Evolutionary conservation across 371 early-diverging fungal species (phyloP), one percentile per base, ranked within the genome.

Genomic region (Mucor irregularis): DNA sequence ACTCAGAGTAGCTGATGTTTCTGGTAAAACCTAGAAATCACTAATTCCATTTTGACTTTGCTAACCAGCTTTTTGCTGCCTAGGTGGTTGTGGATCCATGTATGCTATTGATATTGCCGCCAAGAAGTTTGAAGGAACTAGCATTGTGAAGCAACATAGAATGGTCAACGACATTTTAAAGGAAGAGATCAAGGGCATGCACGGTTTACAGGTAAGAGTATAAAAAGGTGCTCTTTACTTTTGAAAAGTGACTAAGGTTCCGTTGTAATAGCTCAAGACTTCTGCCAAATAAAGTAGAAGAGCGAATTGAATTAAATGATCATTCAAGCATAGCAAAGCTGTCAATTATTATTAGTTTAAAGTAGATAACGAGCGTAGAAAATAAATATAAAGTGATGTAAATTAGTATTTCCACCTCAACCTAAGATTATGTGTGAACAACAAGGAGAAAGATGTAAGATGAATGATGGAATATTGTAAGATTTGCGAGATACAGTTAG

Each of bases 51-150:
- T 28, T 39, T 44, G 35, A 40, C 6, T 58, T n/a, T n/a, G n/a
- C n/a, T n/a, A n/a, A n/a, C n/a, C n/a, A n/a, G n/a, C 1, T 45
- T 37, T 44, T 21, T 35, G n/a, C 45, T 44, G 34, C n/a, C 30
- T 16, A 87, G 92, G 95, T 44, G 97, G 97, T 21, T 96, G 97
- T 68, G 97, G 97, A 21, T 90, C 93, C 30, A 94, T 94, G 94
- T 95, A 94, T 61, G 88, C 87, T 22, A 88, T 96, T 45, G 89
- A 91, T 59, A 88, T 96, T 62, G 85, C 88, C 25, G 83, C 91
- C 39, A 72, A 80, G 14, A 64, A 77, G 44, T 96, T 96, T 76
- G 81, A 86, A 66, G 90, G 90, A 14, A 62, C 85, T 38, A 71
- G 67, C 11, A 80, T 90, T 62, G 88, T 96, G 37, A 90, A 92